Evolutionary conservation across 2,329 filamentous ascomycete genomes (phyloP).

Genomic region (Dactylellina leptospora): DNA sequence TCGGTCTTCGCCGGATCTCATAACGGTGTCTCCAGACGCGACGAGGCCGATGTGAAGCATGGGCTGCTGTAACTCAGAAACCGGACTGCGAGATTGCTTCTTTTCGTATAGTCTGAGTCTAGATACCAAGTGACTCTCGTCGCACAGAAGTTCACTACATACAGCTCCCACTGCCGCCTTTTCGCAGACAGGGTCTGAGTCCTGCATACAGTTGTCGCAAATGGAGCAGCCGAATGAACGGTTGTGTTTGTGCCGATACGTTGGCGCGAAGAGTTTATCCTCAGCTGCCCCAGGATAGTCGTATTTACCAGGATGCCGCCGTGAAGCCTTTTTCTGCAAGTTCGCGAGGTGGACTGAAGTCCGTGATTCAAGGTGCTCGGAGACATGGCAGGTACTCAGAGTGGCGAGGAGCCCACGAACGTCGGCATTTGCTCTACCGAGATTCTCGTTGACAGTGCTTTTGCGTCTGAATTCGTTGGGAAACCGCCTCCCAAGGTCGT

Average conservation of each 20-base stretch:
- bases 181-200: conserved; percentile 54
- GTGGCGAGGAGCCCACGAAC: conserved; percentile 57
- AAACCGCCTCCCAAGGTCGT: conserved; percentile 57
- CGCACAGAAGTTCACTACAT: conserved; percentile 58
- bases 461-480: conserved; percentile 53
- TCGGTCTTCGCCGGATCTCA: conserved; percentile 59
- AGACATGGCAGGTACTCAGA: conserved; percentile 53
- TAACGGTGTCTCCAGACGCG: conserved; percentile 59
- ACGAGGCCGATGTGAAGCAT: conserved; percentile 59
- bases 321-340: conserved; percentile 51
- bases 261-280: conserved; percentile 57
- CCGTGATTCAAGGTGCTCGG: conserved; percentile 39
- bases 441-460: conserved; percentile 52
- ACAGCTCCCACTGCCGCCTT: conserved; percentile 49
- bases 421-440: conserved; percentile 56
- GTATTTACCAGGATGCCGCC: conserved; percentile 46
- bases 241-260: conserved; percentile 59
- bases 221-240: conserved; percentile 14
- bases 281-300: conserved; percentile 57
- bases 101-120: conserved; percentile 30
- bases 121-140: conserved; percentile 38
- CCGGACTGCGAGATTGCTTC: neutral
- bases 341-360: conserved; percentile 41
- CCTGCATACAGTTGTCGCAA: conserved; percentile 30
- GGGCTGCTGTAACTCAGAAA: conserved; percentile 21